Evolutionary conservation across 495 filamentous ascomycete genomes (phyloP), one percentile per base, ranked within the genome.

Genomic region (Daldinia concentrica): DNA sequence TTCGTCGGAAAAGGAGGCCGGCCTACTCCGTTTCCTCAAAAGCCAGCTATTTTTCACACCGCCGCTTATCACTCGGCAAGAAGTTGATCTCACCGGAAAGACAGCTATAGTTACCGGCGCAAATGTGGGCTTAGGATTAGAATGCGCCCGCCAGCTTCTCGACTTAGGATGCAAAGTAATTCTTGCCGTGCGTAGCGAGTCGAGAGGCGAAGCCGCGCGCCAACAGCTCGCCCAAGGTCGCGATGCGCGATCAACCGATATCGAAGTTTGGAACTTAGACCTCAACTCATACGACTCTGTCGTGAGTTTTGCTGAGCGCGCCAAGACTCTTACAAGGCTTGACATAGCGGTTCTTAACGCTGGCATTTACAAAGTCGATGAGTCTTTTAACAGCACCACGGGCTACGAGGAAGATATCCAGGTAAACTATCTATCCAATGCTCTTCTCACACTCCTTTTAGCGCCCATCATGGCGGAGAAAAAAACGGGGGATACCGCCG

Each of bases 251-350:
- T 15, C 74, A 69, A 51, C 9, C 52, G 17, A 59, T 15, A 76
- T 82, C 45, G 79, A 86, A 48, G 82, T 85, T 14, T 87, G 82
- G 84, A 64, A 79, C 29, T 72, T 88, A 0, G 86, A 88, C 58
- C 74, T 86, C 14, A 61, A 73, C 4, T 76, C 77, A 1, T 85
- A 84, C 51, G 77, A 77, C 0, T 80, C 78, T 1, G 66, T 82
- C 6, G 32, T 52, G 11, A 69, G 69, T 0, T 87, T 88, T 67
- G 76, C 75, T 0, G 72, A 77, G 6, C 60, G 77, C 1, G 78
- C 74, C 22, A 75, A 75, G 22, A 50, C 56, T 2, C 73, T 85
- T 0, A 39, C 68, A 1, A 74, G 79, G 0, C 54, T 87, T 1
- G 81, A 87, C 61, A 74, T 83, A 8, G 76, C 77, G 0, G 71